phyloP scores from a whole-genome alignment of 2,329 filamentous ascomycete genomes.

The Stromatinia cepivora region DNA sequence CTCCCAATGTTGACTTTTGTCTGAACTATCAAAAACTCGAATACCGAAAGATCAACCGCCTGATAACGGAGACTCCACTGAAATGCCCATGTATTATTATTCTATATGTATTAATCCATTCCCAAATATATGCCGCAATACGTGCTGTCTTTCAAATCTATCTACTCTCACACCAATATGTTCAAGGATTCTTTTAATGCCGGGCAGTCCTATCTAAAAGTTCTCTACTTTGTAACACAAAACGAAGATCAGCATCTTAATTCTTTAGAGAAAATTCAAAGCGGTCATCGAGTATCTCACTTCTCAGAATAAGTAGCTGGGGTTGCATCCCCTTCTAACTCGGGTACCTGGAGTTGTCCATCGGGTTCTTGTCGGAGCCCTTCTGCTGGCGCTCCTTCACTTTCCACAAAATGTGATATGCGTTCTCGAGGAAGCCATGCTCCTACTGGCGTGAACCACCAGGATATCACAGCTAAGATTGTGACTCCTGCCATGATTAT shows the following conservation, averaged over 20 bases:
- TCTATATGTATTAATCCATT: background rate
- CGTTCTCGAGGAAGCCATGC: constrained; percentile 22
- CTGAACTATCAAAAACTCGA: background rate
- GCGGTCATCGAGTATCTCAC: constrained; percentile 17
- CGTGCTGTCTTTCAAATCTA: background rate
- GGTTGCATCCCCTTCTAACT: background rate
- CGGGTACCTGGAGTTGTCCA: background rate
- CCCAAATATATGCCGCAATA: background rate
- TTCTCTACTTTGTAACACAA: constrained; percentile 10
- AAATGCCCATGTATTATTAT: background rate
- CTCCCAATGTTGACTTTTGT: background rate
- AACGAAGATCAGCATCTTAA: constrained; percentile 17
- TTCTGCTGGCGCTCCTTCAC: constrained; percentile 14
- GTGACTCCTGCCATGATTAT: constrained; percentile 28
- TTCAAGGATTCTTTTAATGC: background rate
- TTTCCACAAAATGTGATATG: constrained; percentile 24
- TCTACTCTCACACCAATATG: background rate
- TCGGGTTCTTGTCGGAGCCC: constrained; percentile 13
- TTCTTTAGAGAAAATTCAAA: background rate
- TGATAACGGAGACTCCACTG: background rate
- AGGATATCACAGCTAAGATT: constrained; percentile 25
- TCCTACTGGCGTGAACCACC: constrained; percentile 25
- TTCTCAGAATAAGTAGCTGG: constrained; percentile 19
- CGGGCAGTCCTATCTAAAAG: constrained; percentile 2
- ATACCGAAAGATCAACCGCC: background rate